Base-by-base conservation (phyloP, 306 rosid genomes). In the Ammopiptanthus mongolicus region DNA sequence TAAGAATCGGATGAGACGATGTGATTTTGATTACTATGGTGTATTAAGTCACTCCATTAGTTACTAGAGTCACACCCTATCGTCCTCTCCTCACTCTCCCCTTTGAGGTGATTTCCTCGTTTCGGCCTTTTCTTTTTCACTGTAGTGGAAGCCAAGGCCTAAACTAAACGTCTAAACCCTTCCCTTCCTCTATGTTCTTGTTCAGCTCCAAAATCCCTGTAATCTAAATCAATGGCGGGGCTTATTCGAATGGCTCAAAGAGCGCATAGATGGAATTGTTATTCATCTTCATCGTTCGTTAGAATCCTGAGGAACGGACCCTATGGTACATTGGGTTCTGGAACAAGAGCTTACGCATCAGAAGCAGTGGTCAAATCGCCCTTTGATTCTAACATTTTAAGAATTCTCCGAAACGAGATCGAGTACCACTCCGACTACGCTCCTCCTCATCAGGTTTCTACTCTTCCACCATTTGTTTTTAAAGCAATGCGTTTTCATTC, bases 381-480 rank as follows among this genome's bases (percentile, higher is more conserved):
- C 12, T 73, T 91, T 80, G 86, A 87, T 15, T 82, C 93, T 9
- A 90, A 86, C 88, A 84, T 90, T 47, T 56, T 90, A 52, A 80
- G 96, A 80, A 76, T 90, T 15, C 89, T 91, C n/a, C 83, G 83
- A 5, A 86, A 81, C 73, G 96, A 91, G 72, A 85, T 90, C 21
- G 81, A 82, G 71, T 88, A 83, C 82, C 91, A 83, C 36, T 70
- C 51, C 37, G 87, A 84, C 5, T 87, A 77, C 67, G 91, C 94
- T 44, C 96, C 94, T 74, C 91, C 91, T 2, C 76, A 84, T 4
- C 88, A 90, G 97, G 98, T 91, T 86, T 50, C 44, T 73, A 14
- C 10, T 6, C 56, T 15, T 53, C 67, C 53, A 23, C 25, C 25
- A 23, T 23, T 23, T 23, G 25, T 23, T 23, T 23, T 23, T 25